A percentile compares a stretch with the other conserved stretches of the same genome.
Evolutionary conservation across 306 rosid species (phyloP).

Genomic region (Vigna radiata): DNA sequence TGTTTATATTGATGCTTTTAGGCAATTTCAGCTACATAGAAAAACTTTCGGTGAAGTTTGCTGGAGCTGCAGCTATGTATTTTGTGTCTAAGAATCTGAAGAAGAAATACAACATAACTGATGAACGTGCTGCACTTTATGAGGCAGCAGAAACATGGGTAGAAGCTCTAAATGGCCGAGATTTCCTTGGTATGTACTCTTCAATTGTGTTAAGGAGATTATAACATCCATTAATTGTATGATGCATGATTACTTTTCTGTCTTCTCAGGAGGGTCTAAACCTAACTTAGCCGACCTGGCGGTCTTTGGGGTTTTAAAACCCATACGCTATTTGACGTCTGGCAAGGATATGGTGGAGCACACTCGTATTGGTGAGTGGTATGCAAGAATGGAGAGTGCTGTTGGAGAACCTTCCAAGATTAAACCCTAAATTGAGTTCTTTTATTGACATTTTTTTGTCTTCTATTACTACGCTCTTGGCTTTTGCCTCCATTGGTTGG

Average conservation of each 20-base stretch:
- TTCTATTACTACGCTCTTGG: constrained; percentile 36
- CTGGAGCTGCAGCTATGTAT: constrained; percentile 98
- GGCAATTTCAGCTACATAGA: constrained; percentile 87
- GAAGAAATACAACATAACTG: constrained; percentile 93
- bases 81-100: constrained; percentile 92
- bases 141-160: constrained; percentile 99
- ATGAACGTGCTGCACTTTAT: constrained; percentile 92
- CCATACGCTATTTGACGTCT: constrained; percentile 86
- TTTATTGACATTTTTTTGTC: background rate
- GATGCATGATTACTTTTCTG: constrained; percentile 31
- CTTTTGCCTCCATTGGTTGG: constrained; percentile 38
- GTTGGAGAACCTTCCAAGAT: constrained; percentile 81
- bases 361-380: constrained; percentile 95
- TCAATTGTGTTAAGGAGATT: constrained; percentile 19
- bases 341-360: constrained; percentile 98
- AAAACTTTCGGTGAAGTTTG: constrained; percentile 83
- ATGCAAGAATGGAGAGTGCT: constrained; percentile 79
- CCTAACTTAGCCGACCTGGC: constrained; percentile 62
- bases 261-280: constrained; percentile 66
- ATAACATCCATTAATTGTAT: constrained; percentile 29
- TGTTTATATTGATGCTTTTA: constrained; percentile 46
- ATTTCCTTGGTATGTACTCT: constrained; percentile 77
- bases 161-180: constrained; percentile 83
- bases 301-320: constrained; percentile 77
- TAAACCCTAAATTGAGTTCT: constrained; percentile 53